Conservation (phyloP, 352 stramenopile species). For the Pythium oligandrum region DNA sequence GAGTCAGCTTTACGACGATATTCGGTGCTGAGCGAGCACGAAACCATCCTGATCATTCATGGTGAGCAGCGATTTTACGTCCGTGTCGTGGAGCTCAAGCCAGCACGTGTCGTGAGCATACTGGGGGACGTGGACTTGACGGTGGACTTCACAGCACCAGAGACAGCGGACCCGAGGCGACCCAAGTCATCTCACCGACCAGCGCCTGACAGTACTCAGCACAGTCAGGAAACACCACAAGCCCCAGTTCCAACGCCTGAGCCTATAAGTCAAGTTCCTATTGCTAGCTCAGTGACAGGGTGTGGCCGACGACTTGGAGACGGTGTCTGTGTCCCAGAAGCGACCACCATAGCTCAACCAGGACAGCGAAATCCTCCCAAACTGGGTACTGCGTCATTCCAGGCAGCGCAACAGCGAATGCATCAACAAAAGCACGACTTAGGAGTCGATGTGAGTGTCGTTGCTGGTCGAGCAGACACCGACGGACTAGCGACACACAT, state of each 20-base stretch:
- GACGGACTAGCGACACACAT: conserved; percentile 15
- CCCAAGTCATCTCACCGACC: conserved; percentile 6
- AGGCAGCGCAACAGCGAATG: conserved; percentile 6
- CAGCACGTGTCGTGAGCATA: conserved; percentile 35
- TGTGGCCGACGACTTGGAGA: conserved; percentile 10
- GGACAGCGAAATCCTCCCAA: neutral
- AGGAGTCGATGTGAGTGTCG: too few species aligned
- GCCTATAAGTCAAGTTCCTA: too few species aligned
- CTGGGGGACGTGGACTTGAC: conserved; percentile 65
- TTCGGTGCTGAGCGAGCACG: conserved; percentile 43
- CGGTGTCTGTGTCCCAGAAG: conserved; percentile 10
- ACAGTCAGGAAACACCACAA: too few species aligned
- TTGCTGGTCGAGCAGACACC: conserved; percentile 5
- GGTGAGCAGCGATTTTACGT: conserved; percentile 37
- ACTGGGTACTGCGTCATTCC: conserved; percentile 9
- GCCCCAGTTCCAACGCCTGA: too few species aligned
- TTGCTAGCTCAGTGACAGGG: neutral
- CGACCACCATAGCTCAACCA: neutral
- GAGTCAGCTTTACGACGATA: conserved; percentile 53
- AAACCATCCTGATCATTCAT: conserved; percentile 54
- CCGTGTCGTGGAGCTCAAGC: conserved; percentile 48
- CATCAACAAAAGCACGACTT: neutral
- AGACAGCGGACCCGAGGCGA: conserved; percentile 17
- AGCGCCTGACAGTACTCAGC: too few species aligned
- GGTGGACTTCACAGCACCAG: conserved; percentile 44